These are phyloP conservation scores for Cladophialophora carrionii DNA, from an alignment of 2,329 filamentous ascomycete genomes.

Conservation along the genomic window DNA sequence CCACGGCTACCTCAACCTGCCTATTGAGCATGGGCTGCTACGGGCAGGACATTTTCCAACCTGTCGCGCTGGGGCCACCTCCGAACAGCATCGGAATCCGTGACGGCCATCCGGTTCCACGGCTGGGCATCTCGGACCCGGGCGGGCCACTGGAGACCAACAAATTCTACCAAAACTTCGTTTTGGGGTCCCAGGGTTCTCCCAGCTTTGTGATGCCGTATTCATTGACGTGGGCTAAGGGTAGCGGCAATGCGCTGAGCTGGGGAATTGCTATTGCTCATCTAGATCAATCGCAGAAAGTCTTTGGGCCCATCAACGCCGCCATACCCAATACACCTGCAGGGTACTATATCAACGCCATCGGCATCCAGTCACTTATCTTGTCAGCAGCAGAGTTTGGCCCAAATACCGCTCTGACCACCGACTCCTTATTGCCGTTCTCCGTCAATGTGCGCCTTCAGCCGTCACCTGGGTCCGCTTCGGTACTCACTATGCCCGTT, in stretches of 20 bases:
- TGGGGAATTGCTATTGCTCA: constrained; percentile 81
- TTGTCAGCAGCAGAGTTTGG: constrained; percentile 77
- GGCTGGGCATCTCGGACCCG: constrained; percentile 41
- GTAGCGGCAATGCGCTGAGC: constrained; percentile 63
- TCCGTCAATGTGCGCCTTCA: constrained; percentile 70
- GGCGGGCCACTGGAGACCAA: constrained; percentile 50
- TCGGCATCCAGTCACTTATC: constrained; percentile 78
- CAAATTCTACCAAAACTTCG: constrained; percentile 77
- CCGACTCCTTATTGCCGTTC: constrained; percentile 59
- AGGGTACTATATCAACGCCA: constrained; percentile 76
- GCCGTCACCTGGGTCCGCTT: constrained; percentile 55
- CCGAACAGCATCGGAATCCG: constrained; percentile 46
- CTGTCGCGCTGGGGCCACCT: constrained; percentile 46
- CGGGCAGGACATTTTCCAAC: constrained; percentile 49
- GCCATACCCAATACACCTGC: constrained; percentile 60
- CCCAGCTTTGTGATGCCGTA: constrained; percentile 78
- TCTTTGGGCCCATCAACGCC: constrained; percentile 63
- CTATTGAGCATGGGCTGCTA: constrained; percentile 34
- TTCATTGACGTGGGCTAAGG: constrained; percentile 68
- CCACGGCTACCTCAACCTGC: constrained; percentile 33
- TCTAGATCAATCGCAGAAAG: constrained; percentile 67
- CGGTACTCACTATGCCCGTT: constrained; percentile 74
- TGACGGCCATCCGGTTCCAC: constrained; percentile 50
- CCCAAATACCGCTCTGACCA: constrained; percentile 59
- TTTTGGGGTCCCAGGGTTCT: constrained; percentile 70